Base-by-base conservation (phyloP, 257 asterid species). In the Scutellaria galericulata region DNA sequence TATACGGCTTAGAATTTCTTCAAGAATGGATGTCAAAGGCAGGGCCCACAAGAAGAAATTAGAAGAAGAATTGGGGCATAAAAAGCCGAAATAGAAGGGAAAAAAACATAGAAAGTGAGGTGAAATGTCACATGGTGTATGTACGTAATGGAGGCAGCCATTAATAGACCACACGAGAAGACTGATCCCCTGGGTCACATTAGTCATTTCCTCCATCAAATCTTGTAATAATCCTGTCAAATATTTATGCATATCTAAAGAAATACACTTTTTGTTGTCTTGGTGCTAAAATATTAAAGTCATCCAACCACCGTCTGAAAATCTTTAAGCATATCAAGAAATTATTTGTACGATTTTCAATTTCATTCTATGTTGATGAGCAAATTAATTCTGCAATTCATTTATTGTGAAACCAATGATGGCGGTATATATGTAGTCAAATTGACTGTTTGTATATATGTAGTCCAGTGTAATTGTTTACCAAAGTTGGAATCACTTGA, bases 21-120 rank as follows among this genome's bases (percentile, higher is more conserved):
- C 53, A 62, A 62, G 35, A 62, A 14, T 62, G 27, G 31, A 86
- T 79, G 71, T 86, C 67, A 81, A 20, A 83, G 79, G 73, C 27
- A 4, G 37, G 37, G 5, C 37, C 82, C 90, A 68, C 77, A 84
- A 81, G 58, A 45, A 55, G 64, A 53, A 31, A 64, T 2, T 8
- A 15, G 51, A 20, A 24, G 11, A 42, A 67, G 72, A 31, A 6
- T 46, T 10, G 39, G 41, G 64, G 15, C 44, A 57, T 31, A 57
- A 57, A 27, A 31, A 10, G 41, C 10, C 15, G 35, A 57, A 57
- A 42, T 42, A 42, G 2, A 42, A 42, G 46, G 27, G 24, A 31
- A 4, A 31, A 31, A 31, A 31, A 31, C 37, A 31, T 31, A 31
- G 5, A 31, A 22, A 24, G 27, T 24, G 27, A 24, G 27, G 27